These are phyloP conservation scores for Biscogniauxia mediterranea DNA, from an alignment of 2,329 filamentous ascomycete species.

Conservation along the genomic window DNA sequence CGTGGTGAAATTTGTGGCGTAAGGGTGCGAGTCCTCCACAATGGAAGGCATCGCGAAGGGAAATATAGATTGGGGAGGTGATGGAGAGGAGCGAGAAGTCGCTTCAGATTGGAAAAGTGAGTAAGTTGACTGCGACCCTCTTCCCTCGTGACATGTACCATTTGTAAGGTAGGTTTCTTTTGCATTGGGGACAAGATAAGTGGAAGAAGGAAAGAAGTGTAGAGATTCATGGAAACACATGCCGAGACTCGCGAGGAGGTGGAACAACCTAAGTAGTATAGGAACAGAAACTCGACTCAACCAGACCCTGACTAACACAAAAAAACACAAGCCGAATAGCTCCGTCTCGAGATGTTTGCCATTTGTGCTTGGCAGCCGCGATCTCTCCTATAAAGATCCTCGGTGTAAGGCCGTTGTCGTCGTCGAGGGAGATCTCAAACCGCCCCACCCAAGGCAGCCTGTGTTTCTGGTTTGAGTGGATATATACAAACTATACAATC, in stretches of 20 bases:
- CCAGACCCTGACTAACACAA: not conserved
- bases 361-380: not conserved
- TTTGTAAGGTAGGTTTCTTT: constrained; percentile 7
- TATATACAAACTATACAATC: not conserved
- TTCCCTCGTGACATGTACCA: constrained; percentile 15
- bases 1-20: constrained; percentile 21
- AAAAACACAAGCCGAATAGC: not conserved
- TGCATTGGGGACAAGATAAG: not conserved
- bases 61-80: constrained; percentile 1
- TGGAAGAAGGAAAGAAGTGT: constrained; percentile 1
- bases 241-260: not conserved
- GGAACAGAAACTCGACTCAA: not conserved
- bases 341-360: not conserved
- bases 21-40: constrained; percentile 19
- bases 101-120: constrained; percentile 12
- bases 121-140: constrained; percentile 8
- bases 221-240: constrained; percentile 1
- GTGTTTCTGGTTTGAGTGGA: not conserved
- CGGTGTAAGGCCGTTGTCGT: not conserved
- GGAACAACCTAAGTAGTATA: not conserved
- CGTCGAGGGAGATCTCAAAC: not conserved
- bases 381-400: not conserved
- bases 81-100: constrained; percentile 2
- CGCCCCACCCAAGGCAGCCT: not conserved
- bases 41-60: constrained; percentile 17